Evolutionary conservation across 176 grass and related monocot genomes (phyloP), one percentile per base, ranked within the genome.

Genomic region (Melocanna baccifera): DNA sequence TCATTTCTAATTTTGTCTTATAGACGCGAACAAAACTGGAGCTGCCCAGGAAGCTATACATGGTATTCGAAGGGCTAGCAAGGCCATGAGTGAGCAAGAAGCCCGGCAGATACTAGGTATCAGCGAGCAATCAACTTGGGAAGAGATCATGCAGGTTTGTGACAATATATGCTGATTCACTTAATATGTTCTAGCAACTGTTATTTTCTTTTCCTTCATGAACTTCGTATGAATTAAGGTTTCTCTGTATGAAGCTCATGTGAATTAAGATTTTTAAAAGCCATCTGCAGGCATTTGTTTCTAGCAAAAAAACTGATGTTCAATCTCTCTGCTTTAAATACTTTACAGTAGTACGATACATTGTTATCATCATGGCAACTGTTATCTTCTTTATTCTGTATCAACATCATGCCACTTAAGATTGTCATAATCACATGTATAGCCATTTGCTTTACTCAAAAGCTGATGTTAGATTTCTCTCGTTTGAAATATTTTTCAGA

Each of bases 21-120:
- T 63, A 98, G 96, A 98, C 79, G 96, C 93, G 12, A 93, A 94
- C 62, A 92, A 83, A 89, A 92, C 85, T 81, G 96, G 96, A 78
- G 91, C 84, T 87, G 93, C 93, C 48, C 87, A 98, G 50, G 93
- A 98, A 92, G 72, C 88, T 61, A 86, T 98, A 61, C 72, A 86
- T 37, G 94, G 92, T 80, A 94, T 98, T 78, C 88, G 77, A 76
- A 91, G 87, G 81, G 86, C 56, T 66, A 92, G 81, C 78, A 95
- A 95, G 81, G 62, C 64, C 32, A 95, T 95, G 87, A 92, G 89
- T 0, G 96, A 98, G 74, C 91, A 98, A 87, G 96, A 98, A 87
- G 96, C 96, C 50, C 83, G 93, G 30, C 86, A 89, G 67, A 87
- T 98, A 83, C 82, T 98, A 13, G 93, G 96, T 56, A 90, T 93